Evolutionary conservation across 352 stramenopile genomes (phyloP), one percentile per base, ranked within the genome.

Genomic region (Pythium guiyangense): DNA sequence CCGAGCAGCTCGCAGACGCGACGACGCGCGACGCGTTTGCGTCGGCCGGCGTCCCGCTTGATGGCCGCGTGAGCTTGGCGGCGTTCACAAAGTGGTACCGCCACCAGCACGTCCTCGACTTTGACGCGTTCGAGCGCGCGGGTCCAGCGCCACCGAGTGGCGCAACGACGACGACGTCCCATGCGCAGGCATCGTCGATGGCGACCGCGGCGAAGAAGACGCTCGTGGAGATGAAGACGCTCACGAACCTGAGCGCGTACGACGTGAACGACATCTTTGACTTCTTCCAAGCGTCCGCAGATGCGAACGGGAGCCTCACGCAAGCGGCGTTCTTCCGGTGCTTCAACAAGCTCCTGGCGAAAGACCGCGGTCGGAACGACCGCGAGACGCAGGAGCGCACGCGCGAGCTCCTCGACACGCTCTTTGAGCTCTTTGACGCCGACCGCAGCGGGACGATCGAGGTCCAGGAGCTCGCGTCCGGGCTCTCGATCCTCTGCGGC

Each of bases 81-180:
- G 88, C 95, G 57, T 96, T 96, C 58, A 88, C 77, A 4, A 76
- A 85, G 44, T 96, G 88, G 88, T 96, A 92, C 53, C 73, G 65
- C 47, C 69, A 52, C 15, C 72, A 84, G 59, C 39, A 60, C 17
- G 22, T 64, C 45, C 47, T 64, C 27, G 44, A 63, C 35, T 52
- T 70, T 44, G 46, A 54, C 20, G 60, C 54, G 48, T 26, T 60
- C 52, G 49, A 60, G 31, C 31, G 12, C 31, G 31, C 12, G 6
- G 6, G 31, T 10, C 31, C 31, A 10, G 10, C 31, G 5, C 31
- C 5, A 10, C 31, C 31, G 31, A 37, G 12, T 37, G 31, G 31
- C 31, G 6, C 2, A 39, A 22, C 31, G 26, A 25, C 50, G 29
- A 47, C 61, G 27, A 15, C 39, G 67, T 59, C 22, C 15, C 57